These are phyloP conservation scores for Stephanodiscus triporus DNA, from an alignment of 108 stramenopile genomes.

Conservation along the genomic window DNA sequence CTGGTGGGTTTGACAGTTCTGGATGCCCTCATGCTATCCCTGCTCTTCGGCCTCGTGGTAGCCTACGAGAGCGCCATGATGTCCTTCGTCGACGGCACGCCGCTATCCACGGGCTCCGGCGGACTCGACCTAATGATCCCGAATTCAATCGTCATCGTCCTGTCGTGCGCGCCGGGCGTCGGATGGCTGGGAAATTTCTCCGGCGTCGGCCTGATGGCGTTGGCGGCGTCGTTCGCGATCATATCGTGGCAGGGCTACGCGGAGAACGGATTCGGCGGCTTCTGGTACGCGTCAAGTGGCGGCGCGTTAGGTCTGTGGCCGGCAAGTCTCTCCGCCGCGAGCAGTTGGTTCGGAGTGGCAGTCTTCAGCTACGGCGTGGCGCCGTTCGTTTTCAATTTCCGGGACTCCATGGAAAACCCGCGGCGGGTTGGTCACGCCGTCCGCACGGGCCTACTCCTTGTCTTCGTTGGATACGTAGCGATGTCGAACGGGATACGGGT, in stretches of 20 bases:
- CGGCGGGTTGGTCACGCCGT: constrained; percentile 17
- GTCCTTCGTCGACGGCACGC: constrained; percentile 61
- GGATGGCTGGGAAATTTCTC: constrained; percentile 59
- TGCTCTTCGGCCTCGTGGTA: constrained; percentile 65
- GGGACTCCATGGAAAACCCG: neutral
- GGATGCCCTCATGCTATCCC: constrained; percentile 63
- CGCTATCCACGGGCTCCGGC: constrained; percentile 39
- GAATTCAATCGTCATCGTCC: constrained; percentile 49
- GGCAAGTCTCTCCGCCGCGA: constrained; percentile 53
- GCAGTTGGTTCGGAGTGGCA: constrained; percentile 76
- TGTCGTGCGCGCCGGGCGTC: constrained; percentile 67
- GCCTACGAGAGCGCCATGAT: constrained; percentile 71
- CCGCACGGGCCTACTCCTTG: constrained; percentile 53
- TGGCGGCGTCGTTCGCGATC: constrained; percentile 53
- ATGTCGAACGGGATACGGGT: constrained; percentile 61
- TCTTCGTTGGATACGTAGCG: constrained; percentile 56
- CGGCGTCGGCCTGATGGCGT: constrained; percentile 56
- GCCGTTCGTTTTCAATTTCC: constrained; percentile 58
- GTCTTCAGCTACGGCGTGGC: constrained; percentile 66
- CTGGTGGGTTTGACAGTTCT: constrained; percentile 52
- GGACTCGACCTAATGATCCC: constrained; percentile 49
- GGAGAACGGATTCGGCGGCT: constrained; percentile 27
- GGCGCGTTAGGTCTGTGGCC: constrained; percentile 34
- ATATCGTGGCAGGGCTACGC: constrained; percentile 24
- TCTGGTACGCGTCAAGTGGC: neutral